phyloP scores from a whole-genome alignment of 805 yeast species.

The Schizosaccharomyces lindneri region DNA sequence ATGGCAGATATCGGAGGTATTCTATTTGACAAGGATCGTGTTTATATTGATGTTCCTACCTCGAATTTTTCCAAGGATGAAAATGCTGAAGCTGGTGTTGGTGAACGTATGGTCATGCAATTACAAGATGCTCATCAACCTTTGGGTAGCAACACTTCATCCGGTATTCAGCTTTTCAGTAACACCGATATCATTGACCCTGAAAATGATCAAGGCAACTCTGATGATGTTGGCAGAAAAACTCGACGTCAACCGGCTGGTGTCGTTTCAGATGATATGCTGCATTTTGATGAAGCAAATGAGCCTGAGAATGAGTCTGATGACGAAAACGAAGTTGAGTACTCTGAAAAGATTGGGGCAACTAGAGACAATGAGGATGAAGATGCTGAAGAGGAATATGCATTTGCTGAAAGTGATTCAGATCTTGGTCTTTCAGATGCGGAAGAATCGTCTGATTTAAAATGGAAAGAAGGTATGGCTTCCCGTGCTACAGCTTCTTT shows the following conservation, averaged over 20 bases:
- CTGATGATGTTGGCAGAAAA: slow-evolving; percentile 12
- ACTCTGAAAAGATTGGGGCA: not conserved
- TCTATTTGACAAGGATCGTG: slow-evolving; percentile 89
- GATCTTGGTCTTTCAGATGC: slow-evolving; percentile 19
- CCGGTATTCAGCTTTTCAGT: slow-evolving; percentile 55
- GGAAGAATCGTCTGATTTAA: slow-evolving; percentile 11
- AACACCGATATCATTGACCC: slow-evolving; percentile 13
- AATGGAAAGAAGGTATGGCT: slow-evolving; percentile 14
- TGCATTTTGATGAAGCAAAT: slow-evolving; percentile 11
- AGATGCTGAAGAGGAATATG: slow-evolving; percentile 23
- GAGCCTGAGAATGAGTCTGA: slow-evolving; percentile 11
- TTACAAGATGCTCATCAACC: slow-evolving; percentile 46
- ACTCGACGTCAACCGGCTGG: slow-evolving; percentile 8
- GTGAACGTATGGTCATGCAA: slow-evolving; percentile 63
- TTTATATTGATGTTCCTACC: slow-evolving; percentile 59
- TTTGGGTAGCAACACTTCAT: slow-evolving; percentile 33
- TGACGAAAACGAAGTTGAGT: slow-evolving; percentile 10
- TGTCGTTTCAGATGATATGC: slow-evolving; percentile 2
- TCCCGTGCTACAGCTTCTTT: slow-evolving; percentile 28
- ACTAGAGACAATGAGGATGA: slow-evolving; percentile 12
- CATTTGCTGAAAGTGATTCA: slow-evolving; percentile 19
- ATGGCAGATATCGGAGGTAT: slow-evolving; percentile 99
- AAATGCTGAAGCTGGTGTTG: slow-evolving; percentile 31
- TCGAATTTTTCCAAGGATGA: slow-evolving; percentile 25
- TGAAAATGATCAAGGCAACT: slow-evolving; percentile 9